Evolutionary conservation across 495 filamentous ascomycete species (phyloP), one percentile per base, ranked within the genome.

Genomic region (Penicillium pulvis): DNA sequence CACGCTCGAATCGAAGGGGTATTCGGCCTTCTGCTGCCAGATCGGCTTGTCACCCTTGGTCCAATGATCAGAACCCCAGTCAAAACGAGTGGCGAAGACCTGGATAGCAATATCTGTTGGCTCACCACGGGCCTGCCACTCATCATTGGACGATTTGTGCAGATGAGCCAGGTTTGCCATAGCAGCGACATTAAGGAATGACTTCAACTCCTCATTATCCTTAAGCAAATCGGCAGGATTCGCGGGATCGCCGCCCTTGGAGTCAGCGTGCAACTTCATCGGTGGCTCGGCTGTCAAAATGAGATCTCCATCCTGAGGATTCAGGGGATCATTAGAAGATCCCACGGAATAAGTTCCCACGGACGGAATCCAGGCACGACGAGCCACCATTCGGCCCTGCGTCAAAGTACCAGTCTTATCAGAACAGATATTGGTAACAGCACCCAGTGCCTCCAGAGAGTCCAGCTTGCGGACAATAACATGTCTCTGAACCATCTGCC

Each of bases 281-380:
- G 82, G 76, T 9, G 69, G 19, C 9, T 72, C 62, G 6, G 65
- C 26, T 14, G 71, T 58, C 48, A 85, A 71, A 43, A 71, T 77
- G 20, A 89, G 58, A 23, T 80, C 72, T 4, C 84, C 84, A 36
- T 77, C 72, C 0, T 73, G 74, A 11, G 85, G 87, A 56, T 89
- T 79, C 53, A 83, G 60, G 1, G 85, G 81, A 49, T 86, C 75
- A 42, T 74, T 79, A 1, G 84, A 82, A 12, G 80, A 68, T 30
- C 78, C 81, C 12, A 89, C 77, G 10, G 81, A 82, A 63, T 85
- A 87, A 0, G 83, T 87, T 23, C 87, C 87, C 39, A 69, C 31
- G 0, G 77, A 80, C 0, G 90, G 90, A 51, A 94, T 77, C 91
- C 91, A 96, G 3, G 85, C 89, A 61, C 90, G 89, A 57, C 87